These are phyloP conservation scores for Ogataea ganodermae DNA, from an alignment of 805 yeast species.

Conservation along the genomic window DNA sequence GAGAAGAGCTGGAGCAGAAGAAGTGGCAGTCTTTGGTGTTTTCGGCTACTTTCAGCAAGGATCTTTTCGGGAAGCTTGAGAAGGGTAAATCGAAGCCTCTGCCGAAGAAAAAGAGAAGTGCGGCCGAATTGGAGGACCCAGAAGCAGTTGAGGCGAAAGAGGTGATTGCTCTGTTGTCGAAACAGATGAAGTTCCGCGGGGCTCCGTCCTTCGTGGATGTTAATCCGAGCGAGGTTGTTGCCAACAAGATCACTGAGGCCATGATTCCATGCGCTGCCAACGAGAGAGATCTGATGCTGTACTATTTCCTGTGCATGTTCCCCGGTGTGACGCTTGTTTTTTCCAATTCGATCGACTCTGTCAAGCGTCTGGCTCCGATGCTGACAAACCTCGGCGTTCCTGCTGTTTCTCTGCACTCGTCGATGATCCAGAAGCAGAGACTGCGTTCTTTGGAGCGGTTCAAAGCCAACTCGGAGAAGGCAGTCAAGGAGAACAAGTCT, in stretches of 20 bases:
- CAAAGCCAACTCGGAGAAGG: slow-evolving; percentile 44
- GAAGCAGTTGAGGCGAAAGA: slow-evolving; percentile 48
- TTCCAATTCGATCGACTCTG: slow-evolving; percentile 94
- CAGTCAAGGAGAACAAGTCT: slow-evolving; percentile 45
- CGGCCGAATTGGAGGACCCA: slow-evolving; percentile 19
- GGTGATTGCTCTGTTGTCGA: slow-evolving; percentile 63
- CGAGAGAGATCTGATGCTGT: slow-evolving; percentile 87
- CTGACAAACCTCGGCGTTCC: slow-evolving; percentile 69
- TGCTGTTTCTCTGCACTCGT: slow-evolving; percentile 80
- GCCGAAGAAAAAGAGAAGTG: slow-evolving; percentile 26
- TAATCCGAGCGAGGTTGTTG: slow-evolving; percentile 80
- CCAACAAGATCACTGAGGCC: slow-evolving; percentile 77
- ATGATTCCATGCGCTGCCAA: slow-evolving; percentile 87
- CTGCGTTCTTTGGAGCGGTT: slow-evolving; percentile 82
- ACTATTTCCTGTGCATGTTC: slow-evolving; percentile 81
- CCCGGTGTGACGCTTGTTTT: slow-evolving; percentile 90
- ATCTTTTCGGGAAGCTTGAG: slow-evolving; percentile 74
- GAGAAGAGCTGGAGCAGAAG: slow-evolving; percentile 35
- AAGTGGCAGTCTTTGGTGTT: slow-evolving; percentile 86
- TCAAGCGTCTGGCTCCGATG: slow-evolving; percentile 78
- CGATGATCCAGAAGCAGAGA: slow-evolving; percentile 94
- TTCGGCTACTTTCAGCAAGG: slow-evolving; percentile 89
- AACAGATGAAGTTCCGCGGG: slow-evolving; percentile 69
- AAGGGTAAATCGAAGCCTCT: slow-evolving; percentile 37
- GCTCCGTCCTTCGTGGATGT: slow-evolving; percentile 77